These are phyloP conservation scores for Fusarium torreyae DNA, from an alignment of 2,329 filamentous ascomycete species.

Conservation along the genomic window DNA sequence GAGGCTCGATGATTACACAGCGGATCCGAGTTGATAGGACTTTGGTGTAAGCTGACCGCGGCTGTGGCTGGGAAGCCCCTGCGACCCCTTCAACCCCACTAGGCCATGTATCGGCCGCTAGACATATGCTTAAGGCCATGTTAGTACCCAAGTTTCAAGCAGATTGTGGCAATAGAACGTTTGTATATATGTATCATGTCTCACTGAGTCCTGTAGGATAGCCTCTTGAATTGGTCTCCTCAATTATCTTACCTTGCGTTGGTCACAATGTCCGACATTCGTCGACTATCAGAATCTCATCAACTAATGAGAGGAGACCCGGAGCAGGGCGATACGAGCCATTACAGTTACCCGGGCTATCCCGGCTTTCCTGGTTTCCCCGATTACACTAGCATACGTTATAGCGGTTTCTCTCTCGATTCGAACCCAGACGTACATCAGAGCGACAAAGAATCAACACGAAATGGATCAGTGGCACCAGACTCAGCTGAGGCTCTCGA, in stretches of 20 bases:
- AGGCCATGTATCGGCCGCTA: not conserved
- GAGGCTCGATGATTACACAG: not conserved
- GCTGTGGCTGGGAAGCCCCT: not conserved
- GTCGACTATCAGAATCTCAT: constrained; percentile 1
- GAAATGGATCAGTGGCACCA: not conserved
- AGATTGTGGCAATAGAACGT: not conserved
- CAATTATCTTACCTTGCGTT: not conserved
- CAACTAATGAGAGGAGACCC: not conserved
- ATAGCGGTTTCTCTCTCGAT: constrained; percentile 7
- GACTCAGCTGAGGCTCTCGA: not conserved
- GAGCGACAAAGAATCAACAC: constrained; percentile 3
- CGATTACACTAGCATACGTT: constrained; percentile 1
- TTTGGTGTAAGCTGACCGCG: constrained; percentile 4
- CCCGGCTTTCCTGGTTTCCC: constrained; percentile 13
- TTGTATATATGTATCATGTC: constrained; percentile 11
- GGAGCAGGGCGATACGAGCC: not conserved
- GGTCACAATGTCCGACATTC: not conserved
- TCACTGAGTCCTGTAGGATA: not conserved
- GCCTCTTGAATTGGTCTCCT: too few species aligned
- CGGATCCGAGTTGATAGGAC: not conserved
- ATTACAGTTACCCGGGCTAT: not conserved
- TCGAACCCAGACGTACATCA: not conserved
- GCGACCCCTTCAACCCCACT: not conserved
- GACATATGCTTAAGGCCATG: not conserved
- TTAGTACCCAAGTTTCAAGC: not conserved